Percentiles rank a stretch among this genome's conserved stretches.
Evolutionary conservation across 768 basidiomycete genomes (phyloP).

Genomic region (Saitozyma podzolica): DNA sequence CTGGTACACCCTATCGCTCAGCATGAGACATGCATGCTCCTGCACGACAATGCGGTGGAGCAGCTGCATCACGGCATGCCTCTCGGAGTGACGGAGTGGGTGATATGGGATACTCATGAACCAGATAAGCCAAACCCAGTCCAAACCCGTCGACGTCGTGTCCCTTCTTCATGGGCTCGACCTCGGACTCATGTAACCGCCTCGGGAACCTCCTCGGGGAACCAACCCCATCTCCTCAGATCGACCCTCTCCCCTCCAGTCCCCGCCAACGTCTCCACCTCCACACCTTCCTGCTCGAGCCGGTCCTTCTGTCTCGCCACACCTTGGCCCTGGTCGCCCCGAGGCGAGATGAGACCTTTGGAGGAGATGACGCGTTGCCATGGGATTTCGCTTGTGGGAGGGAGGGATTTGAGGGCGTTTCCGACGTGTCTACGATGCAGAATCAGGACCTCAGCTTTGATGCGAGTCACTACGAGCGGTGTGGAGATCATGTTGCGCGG

Average conservation of each 20-base stretch:
- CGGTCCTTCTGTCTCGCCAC: conserved; percentile 73
- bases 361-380: conserved; percentile 52
- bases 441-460: not conserved
- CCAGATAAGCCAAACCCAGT: too few species aligned
- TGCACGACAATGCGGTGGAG: too few species aligned
- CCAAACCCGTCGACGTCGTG: too few species aligned
- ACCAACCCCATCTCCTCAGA: conserved; percentile 52
- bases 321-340: conserved; percentile 78
- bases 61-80: too few species aligned
- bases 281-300: conserved; percentile 77
- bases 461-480: not conserved
- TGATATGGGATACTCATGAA: too few species aligned
- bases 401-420: conserved; percentile 45
- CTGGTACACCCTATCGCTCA: too few species aligned
- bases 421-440: conserved; percentile 43
- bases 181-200: too few species aligned
- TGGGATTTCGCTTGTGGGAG: conserved; percentile 38
- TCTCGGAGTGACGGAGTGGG: too few species aligned
- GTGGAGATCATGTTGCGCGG: not conserved
- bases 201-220: conserved; percentile 38
- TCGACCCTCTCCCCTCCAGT: conserved; percentile 58
- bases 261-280: conserved; percentile 66
- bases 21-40: too few species aligned
- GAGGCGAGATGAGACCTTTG: conserved; percentile 61
- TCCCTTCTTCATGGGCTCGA: too few species aligned